A percentile compares a stretch with the other conserved stretches of the same genome.
Evolutionary conservation across 768 basidiomycete genomes (phyloP).

Genomic region (Hericium coralloides): DNA sequence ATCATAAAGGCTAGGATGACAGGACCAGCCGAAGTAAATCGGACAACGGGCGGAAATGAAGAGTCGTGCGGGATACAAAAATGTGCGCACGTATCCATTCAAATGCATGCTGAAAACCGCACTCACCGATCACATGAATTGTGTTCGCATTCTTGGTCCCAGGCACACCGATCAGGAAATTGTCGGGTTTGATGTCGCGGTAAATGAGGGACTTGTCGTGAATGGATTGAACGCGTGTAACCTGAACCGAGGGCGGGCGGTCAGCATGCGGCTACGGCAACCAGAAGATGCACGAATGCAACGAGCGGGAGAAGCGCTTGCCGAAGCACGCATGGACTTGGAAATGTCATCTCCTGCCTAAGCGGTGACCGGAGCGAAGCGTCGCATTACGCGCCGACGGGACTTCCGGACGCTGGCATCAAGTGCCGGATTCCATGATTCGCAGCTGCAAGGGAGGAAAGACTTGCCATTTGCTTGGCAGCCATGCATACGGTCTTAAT

Average conservation of each 20-base stretch:
- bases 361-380: neutral
- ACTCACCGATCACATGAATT: constrained; percentile 79
- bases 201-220: constrained; percentile 99
- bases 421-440: neutral
- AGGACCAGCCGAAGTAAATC: no score
- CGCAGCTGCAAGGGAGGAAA: constrained; percentile 1
- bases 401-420: no score
- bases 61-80: no score
- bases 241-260: constrained; percentile 33
- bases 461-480: constrained; percentile 93
- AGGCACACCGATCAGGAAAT: constrained; percentile 94
- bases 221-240: constrained; percentile 92
- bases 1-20: no score
- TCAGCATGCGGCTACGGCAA: no score
- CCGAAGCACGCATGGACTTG: no score
- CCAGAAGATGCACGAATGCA: no score
- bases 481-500: constrained; percentile 99
- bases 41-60: no score
- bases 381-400: no score
- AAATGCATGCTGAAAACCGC: neutral
- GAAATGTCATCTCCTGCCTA: neutral
- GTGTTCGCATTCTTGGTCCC: constrained; percentile 84
- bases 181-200: constrained; percentile 98
- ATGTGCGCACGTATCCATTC: no score
- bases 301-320: no score